Evolutionary conservation across 2,329 filamentous ascomycete genomes (phyloP).

Genomic region (Coccinonectria pachysandricola): DNA sequence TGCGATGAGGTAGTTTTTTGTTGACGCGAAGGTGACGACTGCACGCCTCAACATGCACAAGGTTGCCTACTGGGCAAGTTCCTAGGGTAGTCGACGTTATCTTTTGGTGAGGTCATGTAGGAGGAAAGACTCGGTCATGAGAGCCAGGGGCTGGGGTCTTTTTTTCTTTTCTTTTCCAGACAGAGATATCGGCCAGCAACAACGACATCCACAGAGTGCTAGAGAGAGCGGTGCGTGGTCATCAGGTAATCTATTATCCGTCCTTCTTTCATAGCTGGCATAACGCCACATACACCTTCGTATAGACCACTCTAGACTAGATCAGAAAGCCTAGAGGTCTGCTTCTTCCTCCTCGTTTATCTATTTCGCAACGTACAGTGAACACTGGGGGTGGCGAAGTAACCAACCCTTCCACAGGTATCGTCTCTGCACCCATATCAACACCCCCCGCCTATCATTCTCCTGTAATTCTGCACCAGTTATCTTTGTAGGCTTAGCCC

Average conservation of each 20-base stretch:
- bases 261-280: constrained; percentile 20
- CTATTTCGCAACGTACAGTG: constrained; percentile 27
- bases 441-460: no score
- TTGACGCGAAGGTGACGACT: no score
- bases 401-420: constrained; percentile 15
- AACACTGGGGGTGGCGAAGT: no score
- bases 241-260: constrained; percentile 21
- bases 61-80: no score
- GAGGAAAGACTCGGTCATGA: neutral
- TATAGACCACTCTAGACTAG: constrained; percentile 10
- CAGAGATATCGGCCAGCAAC: constrained; percentile 1
- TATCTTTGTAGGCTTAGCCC: no score
- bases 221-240: constrained; percentile 8
- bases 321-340: constrained; percentile 15
- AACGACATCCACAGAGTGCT: no score
- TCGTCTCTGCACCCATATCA: constrained; percentile 12
- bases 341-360: constrained; percentile 17
- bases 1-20: no score
- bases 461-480: no score
- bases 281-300: constrained; percentile 20
- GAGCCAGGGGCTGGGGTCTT: constrained; percentile 2
- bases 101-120: no score
- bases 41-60: no score
- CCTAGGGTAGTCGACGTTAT: no score
- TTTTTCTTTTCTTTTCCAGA: constrained; percentile 1